Conservation (phyloP, 352 stramenopile genomes). For the Globisporangium polare region DNA sequence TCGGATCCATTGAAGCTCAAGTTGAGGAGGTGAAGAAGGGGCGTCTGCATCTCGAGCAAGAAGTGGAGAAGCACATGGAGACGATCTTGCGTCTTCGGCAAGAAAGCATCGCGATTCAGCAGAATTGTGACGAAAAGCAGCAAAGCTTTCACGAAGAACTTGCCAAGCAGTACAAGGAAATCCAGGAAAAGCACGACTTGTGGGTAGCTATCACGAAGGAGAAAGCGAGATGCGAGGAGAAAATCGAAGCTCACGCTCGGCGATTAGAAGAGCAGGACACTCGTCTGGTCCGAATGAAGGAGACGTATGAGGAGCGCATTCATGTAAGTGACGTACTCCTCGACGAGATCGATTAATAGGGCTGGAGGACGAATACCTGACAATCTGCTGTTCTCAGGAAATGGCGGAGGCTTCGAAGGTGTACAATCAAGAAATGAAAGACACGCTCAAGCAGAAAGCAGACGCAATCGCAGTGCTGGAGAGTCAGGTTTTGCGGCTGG, state of each 20-base stretch:
- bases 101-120: slow-evolving; percentile 50
- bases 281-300: slow-evolving; percentile 29
- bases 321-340: too few relatives aligned
- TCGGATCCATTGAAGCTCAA: slow-evolving; percentile 54
- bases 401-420: slow-evolving; percentile 24
- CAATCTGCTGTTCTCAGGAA: slow-evolving; percentile 1
- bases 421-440: slow-evolving; percentile 25
- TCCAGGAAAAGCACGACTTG: slow-evolving; percentile 40
- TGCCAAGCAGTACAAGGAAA: slow-evolving; percentile 33
- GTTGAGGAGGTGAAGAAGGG: slow-evolving; percentile 62
- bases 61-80: slow-evolving; percentile 61
- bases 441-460: slow-evolving; percentile 28
- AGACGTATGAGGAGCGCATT: slow-evolving; percentile 46
- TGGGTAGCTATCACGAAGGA: slow-evolving; percentile 29
- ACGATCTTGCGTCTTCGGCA: slow-evolving; percentile 50
- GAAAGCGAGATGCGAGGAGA: slow-evolving; percentile 37
- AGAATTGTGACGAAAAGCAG: slow-evolving; percentile 34
- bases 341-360: background rate
- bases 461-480: slow-evolving; percentile 30
- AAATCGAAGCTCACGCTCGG: slow-evolving; percentile 30
- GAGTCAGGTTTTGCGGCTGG: slow-evolving; percentile 34
- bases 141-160: slow-evolving; percentile 27
- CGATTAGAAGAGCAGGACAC: slow-evolving; percentile 40
- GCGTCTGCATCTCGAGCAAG: slow-evolving; percentile 48
- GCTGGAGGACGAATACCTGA: background rate